Conservation (phyloP, 352 stramenopile genomes). For the Phytophthora sansomeana region DNA sequence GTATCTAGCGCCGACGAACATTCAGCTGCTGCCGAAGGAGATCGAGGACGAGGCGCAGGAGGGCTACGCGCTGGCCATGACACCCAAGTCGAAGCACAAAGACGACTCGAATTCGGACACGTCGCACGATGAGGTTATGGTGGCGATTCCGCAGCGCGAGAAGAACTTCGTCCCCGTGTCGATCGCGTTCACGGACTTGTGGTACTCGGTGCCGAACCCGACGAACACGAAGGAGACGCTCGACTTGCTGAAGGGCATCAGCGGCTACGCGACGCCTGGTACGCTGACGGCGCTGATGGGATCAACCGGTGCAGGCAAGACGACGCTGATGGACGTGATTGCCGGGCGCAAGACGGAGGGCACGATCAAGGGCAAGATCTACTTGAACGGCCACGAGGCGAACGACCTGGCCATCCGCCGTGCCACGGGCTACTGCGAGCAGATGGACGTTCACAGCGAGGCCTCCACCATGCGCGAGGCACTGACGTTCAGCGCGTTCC, state of each 20-base stretch:
- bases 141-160: conserved; percentile 18
- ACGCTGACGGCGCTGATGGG: conserved; percentile 92
- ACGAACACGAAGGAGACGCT: conserved; percentile 47
- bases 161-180: conserved; percentile 38
- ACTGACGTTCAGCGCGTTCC: conserved; percentile 84
- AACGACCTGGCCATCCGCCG: conserved; percentile 46
- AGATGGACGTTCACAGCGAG: conserved; percentile 88
- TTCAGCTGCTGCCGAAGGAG: conserved; percentile 14
- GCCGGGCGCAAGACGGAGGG: conserved; percentile 49
- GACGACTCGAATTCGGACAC: conserved; percentile 18
- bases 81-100: conserved; percentile 17
- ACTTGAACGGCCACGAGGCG: conserved; percentile 44
- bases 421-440: conserved; percentile 58
- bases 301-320: conserved; percentile 62
- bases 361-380: conserved; percentile 59
- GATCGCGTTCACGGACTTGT: conserved; percentile 44
- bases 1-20: conserved; percentile 19
- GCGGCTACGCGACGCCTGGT: conserved; percentile 47
- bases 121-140: conserved; percentile 24
- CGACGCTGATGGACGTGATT: conserved; percentile 29
- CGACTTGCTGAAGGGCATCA: conserved; percentile 45
- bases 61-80: conserved; percentile 18
- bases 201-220: conserved; percentile 43
- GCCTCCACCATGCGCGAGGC: conserved; percentile 88
- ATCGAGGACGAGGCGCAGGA: conserved; percentile 17